phyloP scores from a whole-genome alignment of 108 stramenopile genomes.

The Cafeteria roenbergensis region DNA sequence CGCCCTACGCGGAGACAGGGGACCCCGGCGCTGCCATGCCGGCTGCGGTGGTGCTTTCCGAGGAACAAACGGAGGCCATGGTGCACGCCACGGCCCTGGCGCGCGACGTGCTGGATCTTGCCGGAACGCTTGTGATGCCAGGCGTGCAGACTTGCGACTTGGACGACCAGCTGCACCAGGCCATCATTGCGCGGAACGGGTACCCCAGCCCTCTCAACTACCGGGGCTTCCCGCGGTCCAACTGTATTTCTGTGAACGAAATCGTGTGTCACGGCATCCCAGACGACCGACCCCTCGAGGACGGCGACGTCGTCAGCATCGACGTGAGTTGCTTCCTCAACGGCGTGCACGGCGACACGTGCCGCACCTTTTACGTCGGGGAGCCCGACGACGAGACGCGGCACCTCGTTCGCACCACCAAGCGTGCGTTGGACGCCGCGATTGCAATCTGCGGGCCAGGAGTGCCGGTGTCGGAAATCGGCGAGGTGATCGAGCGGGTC shows the following conservation, averaged over 20 bases:
- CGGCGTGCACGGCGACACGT: conserved; percentile 95
- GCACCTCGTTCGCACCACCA: conserved; percentile 19
- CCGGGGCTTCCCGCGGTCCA: conserved; percentile 86
- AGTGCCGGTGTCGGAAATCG: conserved; percentile 74
- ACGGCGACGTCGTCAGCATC: conserved; percentile 84
- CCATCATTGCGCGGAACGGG: conserved; percentile 65
- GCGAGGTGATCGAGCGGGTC: conserved; percentile 75
- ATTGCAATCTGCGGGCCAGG: conserved; percentile 43
- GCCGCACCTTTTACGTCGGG: conserved; percentile 89
- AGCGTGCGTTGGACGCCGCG: conserved; percentile 34
- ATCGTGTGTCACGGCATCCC: conserved; percentile 99
- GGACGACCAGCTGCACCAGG: conserved; percentile 76
- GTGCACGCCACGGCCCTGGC: conserved; percentile 61
- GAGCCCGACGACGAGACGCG: conserved; percentile 43
- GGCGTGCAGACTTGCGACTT: conserved; percentile 93
- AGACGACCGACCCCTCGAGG: conserved; percentile 61
- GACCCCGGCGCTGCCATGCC: conserved; percentile 35
- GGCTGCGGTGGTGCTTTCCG: no score
- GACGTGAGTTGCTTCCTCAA: conserved; percentile 82
- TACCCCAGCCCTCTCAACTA: conserved; percentile 95
- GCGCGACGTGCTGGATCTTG: conserved; percentile 76
- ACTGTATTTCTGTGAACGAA: conserved; percentile 94
- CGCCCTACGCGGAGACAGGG: conserved; percentile 20
- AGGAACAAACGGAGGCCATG: conserved; percentile 86
- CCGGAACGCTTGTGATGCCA: conserved; percentile 57